Evolutionary conservation across 805 yeast genomes (phyloP).

Genomic region (Hanseniaspora mollemarum): DNA sequence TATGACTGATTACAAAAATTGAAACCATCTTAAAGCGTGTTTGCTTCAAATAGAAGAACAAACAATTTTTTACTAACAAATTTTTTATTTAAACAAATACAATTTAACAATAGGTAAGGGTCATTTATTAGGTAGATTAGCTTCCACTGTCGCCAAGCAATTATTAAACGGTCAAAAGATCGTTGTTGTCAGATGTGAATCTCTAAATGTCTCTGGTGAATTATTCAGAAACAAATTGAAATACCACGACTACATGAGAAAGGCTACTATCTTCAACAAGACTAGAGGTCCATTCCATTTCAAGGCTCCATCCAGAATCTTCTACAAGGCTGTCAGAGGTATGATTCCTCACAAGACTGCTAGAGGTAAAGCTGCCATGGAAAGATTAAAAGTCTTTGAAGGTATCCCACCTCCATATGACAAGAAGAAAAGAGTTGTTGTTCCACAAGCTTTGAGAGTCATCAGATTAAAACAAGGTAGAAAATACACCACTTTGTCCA

Average conservation of each 20-base stretch:
- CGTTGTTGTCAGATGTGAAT: conserved; percentile 94
- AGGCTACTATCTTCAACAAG: conserved; percentile 98
- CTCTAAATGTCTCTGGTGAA: conserved; percentile 98
- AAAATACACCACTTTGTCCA: conserved; percentile 97
- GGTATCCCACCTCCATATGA: conserved; percentile 99
- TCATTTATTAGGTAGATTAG: conserved; percentile 99
- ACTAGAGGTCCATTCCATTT: conserved; percentile 99
- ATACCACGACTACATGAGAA: conserved; percentile 99
- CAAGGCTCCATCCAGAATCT: conserved; percentile 99
- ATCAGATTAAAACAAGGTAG: conserved; percentile 99
- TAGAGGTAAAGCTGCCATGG: conserved; percentile 99
- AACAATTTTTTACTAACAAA: conserved; percentile 16
- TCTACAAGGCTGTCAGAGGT: conserved; percentile 99
- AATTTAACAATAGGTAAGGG: conserved; percentile 59
- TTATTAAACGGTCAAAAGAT: conserved; percentile 95
- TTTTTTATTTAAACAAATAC: background rate
- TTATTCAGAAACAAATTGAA: conserved; percentile 99
- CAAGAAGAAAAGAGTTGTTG: conserved; percentile 99
- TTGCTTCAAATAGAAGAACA: too few relatives aligned
- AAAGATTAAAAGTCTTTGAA: conserved; percentile 98
- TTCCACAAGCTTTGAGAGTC: conserved; percentile 98
- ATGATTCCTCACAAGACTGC: conserved; percentile 99
- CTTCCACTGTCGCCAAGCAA: conserved; percentile 97
- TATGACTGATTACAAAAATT: too few relatives aligned
- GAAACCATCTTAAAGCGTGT: too few relatives aligned